Evolutionary conservation across 441 rosid genomes (phyloP), one percentile per base, ranked within the genome.

Genomic region (Populus tomentosa): DNA sequence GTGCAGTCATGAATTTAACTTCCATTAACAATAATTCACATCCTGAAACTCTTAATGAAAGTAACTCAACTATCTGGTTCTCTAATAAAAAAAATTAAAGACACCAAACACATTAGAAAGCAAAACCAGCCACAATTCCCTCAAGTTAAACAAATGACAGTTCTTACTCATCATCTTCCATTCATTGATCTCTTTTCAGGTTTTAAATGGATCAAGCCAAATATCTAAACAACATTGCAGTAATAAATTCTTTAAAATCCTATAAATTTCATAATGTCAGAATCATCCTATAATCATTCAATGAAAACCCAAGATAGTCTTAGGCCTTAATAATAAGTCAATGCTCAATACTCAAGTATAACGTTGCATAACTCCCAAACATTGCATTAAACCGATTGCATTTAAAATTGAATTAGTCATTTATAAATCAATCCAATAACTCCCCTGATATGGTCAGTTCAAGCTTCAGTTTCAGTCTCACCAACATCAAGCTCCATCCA

Each of bases 401-500:
- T 33, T 72, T 38, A 67, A 78, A 56, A 36, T 42, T 24, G 13
- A 23, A 36, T 35, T 21, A 33, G 69, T 8, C 21, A 42, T 65
- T 71, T 28, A 76, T 67, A 50, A 53, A 38, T 56, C 7, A 53
- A 42, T 6, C 24, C 10, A 65, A 63, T 24, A 79, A 75, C 69
- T 70, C 78, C 66, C 38, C 21, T 26, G 35, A 65, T 13, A 67
- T 9, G 68, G 63, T 61, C 8, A 35, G 26, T 4, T 46, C 20
- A n/a, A 62, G 30, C 35, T 73, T 62, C 75, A 35, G 63, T 71
- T 71, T 71, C 26, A 26, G 18, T 64, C 66, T 66, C 40, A 75
- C 79, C 59, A 69, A 62, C 64, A 76, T 46, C 50, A 69, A 23
- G 67, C 46, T 53, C 72, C 78, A 75, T 71, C 26, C 64, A 28